A percentile compares a stretch with the other conserved stretches of the same genome.
Conservation (phyloP, 805 yeast genomes). For the Jamesozyma gamospora region DNA sequence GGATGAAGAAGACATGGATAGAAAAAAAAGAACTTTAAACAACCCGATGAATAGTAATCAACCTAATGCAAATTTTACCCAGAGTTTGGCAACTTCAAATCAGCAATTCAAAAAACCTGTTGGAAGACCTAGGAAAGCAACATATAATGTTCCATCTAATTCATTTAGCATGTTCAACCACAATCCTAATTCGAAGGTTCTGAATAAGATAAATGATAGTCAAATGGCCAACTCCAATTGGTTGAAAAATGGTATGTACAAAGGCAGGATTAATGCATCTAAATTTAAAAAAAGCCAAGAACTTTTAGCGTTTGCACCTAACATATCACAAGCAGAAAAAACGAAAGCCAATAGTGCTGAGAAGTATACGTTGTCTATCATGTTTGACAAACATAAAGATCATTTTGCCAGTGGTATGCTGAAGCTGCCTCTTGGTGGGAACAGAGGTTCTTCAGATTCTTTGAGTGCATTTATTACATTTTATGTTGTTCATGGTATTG, state of each 20-base stretch:
- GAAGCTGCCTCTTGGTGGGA: constrained; percentile 53
- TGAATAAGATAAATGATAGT: constrained; percentile 19
- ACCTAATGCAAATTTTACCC: neutral
- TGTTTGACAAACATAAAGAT: constrained; percentile 54
- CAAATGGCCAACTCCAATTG: constrained; percentile 18
- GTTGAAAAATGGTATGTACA: constrained; percentile 23
- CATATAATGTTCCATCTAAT: neutral
- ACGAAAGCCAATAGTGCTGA: constrained; percentile 36
- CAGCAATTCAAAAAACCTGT: constrained; percentile 8
- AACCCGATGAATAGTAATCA: too few species aligned
- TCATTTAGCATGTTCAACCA: neutral
- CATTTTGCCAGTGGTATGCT: constrained; percentile 67
- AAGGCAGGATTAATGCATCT: constrained; percentile 23
- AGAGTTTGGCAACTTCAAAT: neutral
- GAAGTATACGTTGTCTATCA: constrained; percentile 49
- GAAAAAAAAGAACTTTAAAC: neutral
- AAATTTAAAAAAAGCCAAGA: constrained; percentile 17
- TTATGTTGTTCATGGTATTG: constrained; percentile 58
- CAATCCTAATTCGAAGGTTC: constrained; percentile 15
- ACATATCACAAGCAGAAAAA: constrained; percentile 38
- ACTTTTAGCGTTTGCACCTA: constrained; percentile 55
- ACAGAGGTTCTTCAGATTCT: constrained; percentile 50
- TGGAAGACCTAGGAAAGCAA: constrained; percentile 20
- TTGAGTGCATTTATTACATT: constrained; percentile 58
- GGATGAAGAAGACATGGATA: constrained; percentile 5